Evolutionary conservation across 345 rosid genomes (phyloP).

Genomic region (Tarenaya hassleriana): DNA sequence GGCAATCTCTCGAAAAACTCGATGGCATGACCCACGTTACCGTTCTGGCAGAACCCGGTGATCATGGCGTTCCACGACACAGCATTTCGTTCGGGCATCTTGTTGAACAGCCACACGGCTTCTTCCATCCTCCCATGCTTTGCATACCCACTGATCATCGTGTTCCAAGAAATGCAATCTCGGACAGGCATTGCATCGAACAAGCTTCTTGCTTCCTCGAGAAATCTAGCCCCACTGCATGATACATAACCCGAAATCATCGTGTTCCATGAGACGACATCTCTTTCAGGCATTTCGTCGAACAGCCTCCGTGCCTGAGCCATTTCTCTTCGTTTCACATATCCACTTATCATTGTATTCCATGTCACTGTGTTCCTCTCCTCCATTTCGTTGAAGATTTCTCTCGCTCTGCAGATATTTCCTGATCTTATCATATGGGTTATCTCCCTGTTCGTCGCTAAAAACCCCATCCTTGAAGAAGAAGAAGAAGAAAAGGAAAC

Average conservation of each 20-base stretch:
- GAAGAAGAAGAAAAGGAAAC: slow-evolving; percentile 3
- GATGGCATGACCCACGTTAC: slow-evolving; percentile 38
- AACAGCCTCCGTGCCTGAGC: slow-evolving; percentile 51
- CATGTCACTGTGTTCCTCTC: slow-evolving; percentile 47
- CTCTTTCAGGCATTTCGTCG: slow-evolving; percentile 54
- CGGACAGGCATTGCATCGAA: slow-evolving; percentile 33
- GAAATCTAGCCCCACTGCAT: slow-evolving; percentile 37
- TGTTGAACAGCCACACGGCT: slow-evolving; percentile 40
- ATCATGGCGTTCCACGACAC: slow-evolving; percentile 48
- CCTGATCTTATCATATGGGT: slow-evolving; percentile 40
- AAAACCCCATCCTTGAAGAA: slow-evolving; percentile 25
- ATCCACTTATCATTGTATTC: slow-evolving; percentile 61
- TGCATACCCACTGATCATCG: slow-evolving; percentile 69
- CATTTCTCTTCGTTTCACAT: slow-evolving; percentile 35
- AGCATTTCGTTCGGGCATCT: slow-evolving; percentile 48
- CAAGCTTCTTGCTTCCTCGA: slow-evolving; percentile 26
- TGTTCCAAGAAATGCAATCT: slow-evolving; percentile 53
- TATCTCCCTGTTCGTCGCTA: slow-evolving; percentile 37
- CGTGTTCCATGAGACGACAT: slow-evolving; percentile 53
- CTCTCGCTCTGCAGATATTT: slow-evolving; percentile 44
- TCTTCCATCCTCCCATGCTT: slow-evolving; percentile 51
- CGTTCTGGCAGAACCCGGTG: slow-evolving; percentile 50
- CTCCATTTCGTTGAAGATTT: slow-evolving; percentile 35
- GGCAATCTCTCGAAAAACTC: slow-evolving; percentile 53
- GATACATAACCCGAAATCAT: slow-evolving; percentile 58